Conservation (phyloP, 1,284 basidiomycete species). For the Naganishia albida region DNA sequence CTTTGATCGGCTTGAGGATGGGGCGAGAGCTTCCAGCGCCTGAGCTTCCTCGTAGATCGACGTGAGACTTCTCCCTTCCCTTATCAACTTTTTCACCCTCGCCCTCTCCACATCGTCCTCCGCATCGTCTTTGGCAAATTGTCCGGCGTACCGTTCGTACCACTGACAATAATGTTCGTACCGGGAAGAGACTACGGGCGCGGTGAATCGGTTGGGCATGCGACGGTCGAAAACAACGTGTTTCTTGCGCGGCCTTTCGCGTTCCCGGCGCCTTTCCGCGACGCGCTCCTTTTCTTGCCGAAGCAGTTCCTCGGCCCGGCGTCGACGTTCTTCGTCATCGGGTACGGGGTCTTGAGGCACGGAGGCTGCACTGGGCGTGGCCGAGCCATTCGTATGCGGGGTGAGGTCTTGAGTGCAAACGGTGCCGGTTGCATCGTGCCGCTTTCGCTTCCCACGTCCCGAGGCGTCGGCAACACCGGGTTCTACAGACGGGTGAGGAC, state of each 20-base stretch:
- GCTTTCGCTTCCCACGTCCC: too few relatives aligned
- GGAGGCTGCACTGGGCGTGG: too few relatives aligned
- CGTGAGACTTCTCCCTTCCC: too few relatives aligned
- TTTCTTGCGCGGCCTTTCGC: not conserved
- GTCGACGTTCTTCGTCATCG: not conserved
- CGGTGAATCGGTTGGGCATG: not conserved
- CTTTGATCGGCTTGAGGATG: not conserved
- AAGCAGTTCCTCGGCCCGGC: not conserved
- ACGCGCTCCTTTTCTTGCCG: not conserved
- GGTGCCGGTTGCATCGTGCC: too few relatives aligned
- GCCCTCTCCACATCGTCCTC: too few relatives aligned
- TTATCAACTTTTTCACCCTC: too few relatives aligned
- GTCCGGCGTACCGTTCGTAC: not conserved
- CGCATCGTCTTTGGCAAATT: not conserved
- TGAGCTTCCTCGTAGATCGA: not conserved
- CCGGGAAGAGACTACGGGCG: not conserved
- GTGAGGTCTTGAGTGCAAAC: too few relatives aligned
- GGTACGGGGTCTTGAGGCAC: too few relatives aligned
- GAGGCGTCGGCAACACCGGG: too few relatives aligned
- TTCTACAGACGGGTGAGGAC: too few relatives aligned
- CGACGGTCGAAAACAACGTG: not conserved
- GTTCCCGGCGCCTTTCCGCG: not conserved
- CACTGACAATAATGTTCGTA: conserved; percentile 6
- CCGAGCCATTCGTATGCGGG: too few relatives aligned
- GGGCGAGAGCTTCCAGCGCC: not conserved